These are phyloP conservation scores for Aspergillus ochraceus DNA, from an alignment of 2,329 filamentous ascomycete genomes.

Conservation along the genomic window DNA sequence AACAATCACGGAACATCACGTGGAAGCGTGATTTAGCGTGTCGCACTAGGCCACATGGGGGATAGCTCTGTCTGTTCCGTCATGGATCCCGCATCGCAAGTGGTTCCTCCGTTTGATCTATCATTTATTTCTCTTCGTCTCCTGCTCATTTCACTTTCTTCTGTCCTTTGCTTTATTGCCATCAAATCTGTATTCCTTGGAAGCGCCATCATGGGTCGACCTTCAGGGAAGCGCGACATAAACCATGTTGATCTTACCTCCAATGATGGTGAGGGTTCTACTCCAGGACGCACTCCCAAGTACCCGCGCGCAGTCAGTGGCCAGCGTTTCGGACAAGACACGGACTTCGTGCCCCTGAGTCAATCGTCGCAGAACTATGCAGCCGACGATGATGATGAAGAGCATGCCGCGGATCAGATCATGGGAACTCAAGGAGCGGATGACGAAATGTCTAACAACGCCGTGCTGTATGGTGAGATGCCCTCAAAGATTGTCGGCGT, in stretches of 20 bases:
- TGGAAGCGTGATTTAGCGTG: conserved; percentile 18
- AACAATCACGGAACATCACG: conserved; percentile 17
- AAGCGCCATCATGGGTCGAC: conserved; percentile 12
- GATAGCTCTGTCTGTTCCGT: neutral
- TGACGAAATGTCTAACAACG: conserved; percentile 35
- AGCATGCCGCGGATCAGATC: conserved; percentile 32
- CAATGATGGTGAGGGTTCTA: conserved; percentile 22
- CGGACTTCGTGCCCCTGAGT: conserved; percentile 32
- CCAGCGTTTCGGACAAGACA: conserved; percentile 29
- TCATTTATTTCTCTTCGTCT: neutral
- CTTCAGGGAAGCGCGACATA: conserved; percentile 20
- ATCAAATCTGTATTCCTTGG: neutral
- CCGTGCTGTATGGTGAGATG: conserved; percentile 43
- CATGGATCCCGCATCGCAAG: too few relatives aligned
- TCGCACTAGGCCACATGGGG: conserved; percentile 6
- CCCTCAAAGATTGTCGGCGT: conserved; percentile 61
- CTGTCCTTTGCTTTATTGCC: neutral
- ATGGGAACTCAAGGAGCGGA: conserved; percentile 35
- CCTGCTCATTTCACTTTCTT: neutral
- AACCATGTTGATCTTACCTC: conserved; percentile 30
- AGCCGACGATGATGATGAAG: conserved; percentile 38
- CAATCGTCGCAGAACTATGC: conserved; percentile 28
- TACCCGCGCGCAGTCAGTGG: conserved; percentile 17
- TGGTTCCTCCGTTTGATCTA: too few relatives aligned
- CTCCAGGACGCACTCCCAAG: conserved; percentile 20